Percentiles rank a stretch among this genome's conserved stretches.
These are phyloP conservation scores for Hericium coralloides DNA, from an alignment of 768 basidiomycete genomes.

Conservation along the genomic window DNA sequence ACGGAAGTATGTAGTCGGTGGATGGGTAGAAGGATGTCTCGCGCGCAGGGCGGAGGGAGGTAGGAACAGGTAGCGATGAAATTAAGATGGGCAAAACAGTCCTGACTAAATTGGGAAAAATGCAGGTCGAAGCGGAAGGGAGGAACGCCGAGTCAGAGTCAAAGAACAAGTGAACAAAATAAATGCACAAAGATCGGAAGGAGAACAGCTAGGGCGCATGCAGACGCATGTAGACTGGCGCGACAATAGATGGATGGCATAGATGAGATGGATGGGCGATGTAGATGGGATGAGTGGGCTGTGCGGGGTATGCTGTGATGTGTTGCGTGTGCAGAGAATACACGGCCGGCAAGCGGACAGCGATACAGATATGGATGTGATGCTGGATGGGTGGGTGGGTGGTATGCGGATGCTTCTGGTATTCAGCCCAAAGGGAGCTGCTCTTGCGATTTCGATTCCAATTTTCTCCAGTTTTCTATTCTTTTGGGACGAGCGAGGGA, in stretches of 20 bases:
- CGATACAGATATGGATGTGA: neutral
- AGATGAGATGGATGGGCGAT: neutral
- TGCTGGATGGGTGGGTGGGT: neutral
- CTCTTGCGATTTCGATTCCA: neutral
- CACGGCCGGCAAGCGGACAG: neutral
- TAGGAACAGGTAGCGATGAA: too few species aligned
- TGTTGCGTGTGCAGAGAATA: neutral
- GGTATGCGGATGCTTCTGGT: neutral
- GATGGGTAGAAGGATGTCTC: too few species aligned
- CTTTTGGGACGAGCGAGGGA: neutral
- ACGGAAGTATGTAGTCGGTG: too few species aligned
- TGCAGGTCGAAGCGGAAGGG: too few species aligned
- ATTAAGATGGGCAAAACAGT: too few species aligned
- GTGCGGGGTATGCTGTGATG: neutral
- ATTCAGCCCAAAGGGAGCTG: neutral
- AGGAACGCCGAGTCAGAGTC: too few species aligned
- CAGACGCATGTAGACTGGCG: neutral
- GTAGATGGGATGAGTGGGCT: neutral
- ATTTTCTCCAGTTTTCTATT: neutral
- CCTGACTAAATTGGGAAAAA: too few species aligned
- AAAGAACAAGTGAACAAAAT: neutral
- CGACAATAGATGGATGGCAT: neutral
- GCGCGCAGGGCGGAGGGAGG: too few species aligned
- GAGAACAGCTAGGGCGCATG: neutral
- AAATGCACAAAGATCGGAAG: neutral